Evolutionary conservation across 2,329 filamentous ascomycete genomes (phyloP).

Genomic region (Camillea tinctor): DNA sequence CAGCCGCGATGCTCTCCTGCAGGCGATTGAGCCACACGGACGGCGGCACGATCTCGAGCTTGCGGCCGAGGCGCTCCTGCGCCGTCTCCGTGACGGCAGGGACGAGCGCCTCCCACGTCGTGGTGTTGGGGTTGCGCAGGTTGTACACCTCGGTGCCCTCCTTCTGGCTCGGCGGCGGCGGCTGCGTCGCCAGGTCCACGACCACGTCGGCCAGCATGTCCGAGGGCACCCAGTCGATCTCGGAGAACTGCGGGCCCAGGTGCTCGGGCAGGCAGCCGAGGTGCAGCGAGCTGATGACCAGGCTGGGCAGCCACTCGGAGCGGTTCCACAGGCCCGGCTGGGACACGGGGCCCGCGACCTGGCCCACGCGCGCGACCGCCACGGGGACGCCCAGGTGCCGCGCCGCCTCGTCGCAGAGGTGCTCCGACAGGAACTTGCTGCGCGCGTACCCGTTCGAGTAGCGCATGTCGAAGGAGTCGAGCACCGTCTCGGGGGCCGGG

Average conservation of each 20-base stretch:
- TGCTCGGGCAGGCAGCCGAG: conserved; percentile 37
- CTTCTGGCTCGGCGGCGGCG: not conserved
- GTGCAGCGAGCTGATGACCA: conserved; percentile 39
- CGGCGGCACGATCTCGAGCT: conserved; percentile 12
- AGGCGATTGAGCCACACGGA: conserved; percentile 16
- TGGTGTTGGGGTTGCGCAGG: conserved; percentile 26
- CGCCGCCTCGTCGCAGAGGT: conserved; percentile 23
- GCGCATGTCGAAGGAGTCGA: conserved; percentile 7
- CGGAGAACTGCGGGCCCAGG: conserved; percentile 32
- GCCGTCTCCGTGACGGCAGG: conserved; percentile 19
- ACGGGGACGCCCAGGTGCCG: conserved; percentile 11
- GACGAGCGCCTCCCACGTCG: conserved; percentile 22
- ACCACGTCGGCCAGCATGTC: conserved; percentile 39
- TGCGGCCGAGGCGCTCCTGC: not conserved
- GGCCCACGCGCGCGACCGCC: conserved; percentile 26
- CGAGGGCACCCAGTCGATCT: conserved; percentile 45
- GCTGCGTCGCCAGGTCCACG: conserved; percentile 27
- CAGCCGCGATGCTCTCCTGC: conserved; percentile 6
- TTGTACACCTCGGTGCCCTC: conserved; percentile 22
- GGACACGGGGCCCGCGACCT: conserved; percentile 26
- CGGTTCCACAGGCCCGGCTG: conserved; percentile 37
- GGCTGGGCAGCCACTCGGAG: conserved; percentile 41
- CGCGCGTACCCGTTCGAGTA: conserved; percentile 23
- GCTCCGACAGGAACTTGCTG: conserved; percentile 30
- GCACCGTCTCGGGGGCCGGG: conserved; percentile 16